phyloP scores from a whole-genome alignment of 164 flowering plant species.

The Vitis vinifera region ASM3070453v1 NC_081811.1:3737001-3737500 shows the following conservation, averaged over 20 bases:
- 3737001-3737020: too few relatives aligned
- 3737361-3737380: constrained; percentile 34
- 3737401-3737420: constrained; percentile 32
- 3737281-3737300: constrained; percentile 16
- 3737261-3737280: too few relatives aligned
- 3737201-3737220: background rate
- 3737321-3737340: constrained; percentile 38
- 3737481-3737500: constrained; percentile 36
- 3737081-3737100: too few relatives aligned
- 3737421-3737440: constrained; percentile 41
- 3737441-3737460: constrained; percentile 42
- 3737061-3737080: too few relatives aligned
- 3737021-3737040: too few relatives aligned
- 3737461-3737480: constrained; percentile 34
- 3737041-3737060: too few relatives aligned
- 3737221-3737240: background rate
- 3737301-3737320: constrained; percentile 31
- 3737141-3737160: too few relatives aligned
- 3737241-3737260: background rate
- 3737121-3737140: too few relatives aligned
- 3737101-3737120: too few relatives aligned
- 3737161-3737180: too few relatives aligned
- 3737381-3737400: constrained; percentile 34
- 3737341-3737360: constrained; percentile 32
- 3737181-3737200: too few relatives aligned